These are phyloP conservation scores for Claviceps purpurea DNA, from an alignment of 2,329 filamentous ascomycete genomes.

Conservation along the genomic window DNA sequence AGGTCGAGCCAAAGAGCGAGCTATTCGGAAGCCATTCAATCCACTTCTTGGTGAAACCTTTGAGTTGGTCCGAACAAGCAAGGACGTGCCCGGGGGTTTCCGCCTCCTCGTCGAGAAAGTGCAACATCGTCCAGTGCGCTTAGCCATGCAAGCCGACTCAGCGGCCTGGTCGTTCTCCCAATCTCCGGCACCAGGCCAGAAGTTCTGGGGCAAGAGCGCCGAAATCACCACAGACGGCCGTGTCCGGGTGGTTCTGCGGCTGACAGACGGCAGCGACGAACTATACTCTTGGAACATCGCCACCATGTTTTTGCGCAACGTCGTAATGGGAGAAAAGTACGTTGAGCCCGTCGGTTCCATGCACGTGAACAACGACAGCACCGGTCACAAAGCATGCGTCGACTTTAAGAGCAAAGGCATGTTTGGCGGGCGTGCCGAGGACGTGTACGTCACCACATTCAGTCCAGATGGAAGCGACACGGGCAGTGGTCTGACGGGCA, in stretches of 20 bases:
- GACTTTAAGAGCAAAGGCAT: conserved; percentile 93
- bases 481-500: conserved; percentile 59
- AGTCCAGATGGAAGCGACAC: conserved; percentile 52
- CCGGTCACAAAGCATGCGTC: conserved; percentile 68
- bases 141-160: conserved; percentile 87
- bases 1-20: conserved; percentile 73
- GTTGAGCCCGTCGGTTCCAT: conserved; percentile 88
- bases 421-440: conserved; percentile 90
- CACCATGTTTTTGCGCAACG: conserved; percentile 84
- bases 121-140: conserved; percentile 76
- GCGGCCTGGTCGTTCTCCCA: conserved; percentile 77
- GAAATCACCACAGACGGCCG: conserved; percentile 90
- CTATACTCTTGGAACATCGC: conserved; percentile 80
- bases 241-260: conserved; percentile 58
- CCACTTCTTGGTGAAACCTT: conserved; percentile 93
- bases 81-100: conserved; percentile 58
- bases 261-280: conserved; percentile 57
- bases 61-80: conserved; percentile 78
- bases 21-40: conserved; percentile 93
- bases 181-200: conserved; percentile 77
- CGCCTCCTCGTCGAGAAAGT: conserved; percentile 94
- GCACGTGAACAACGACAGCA: conserved; percentile 72
- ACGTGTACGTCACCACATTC: conserved; percentile 65
- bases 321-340: conserved; percentile 97
- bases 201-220: conserved; percentile 96